These are phyloP conservation scores for Barnettozyma siamensis DNA, from an alignment of 805 yeast species.

Conservation along the genomic window DNA sequence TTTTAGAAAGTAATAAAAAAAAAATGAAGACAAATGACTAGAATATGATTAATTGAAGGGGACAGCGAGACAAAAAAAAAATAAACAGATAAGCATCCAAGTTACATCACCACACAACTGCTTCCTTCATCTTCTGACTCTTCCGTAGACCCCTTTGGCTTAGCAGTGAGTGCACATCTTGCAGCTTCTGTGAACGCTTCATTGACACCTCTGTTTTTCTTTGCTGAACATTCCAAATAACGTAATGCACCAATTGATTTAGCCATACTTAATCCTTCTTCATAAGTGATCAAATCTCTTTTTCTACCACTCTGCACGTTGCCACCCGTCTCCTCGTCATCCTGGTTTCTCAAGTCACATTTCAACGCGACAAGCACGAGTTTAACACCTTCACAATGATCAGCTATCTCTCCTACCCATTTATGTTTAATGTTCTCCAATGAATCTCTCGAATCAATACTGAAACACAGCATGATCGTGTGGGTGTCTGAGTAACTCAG, in stretches of 20 bases:
- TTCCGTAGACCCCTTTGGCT: conserved; percentile 65
- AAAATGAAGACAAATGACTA: neutral
- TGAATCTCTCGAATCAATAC: conserved; percentile 92
- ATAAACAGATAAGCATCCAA: too few relatives aligned
- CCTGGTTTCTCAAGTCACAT: conserved; percentile 81
- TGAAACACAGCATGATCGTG: conserved; percentile 92
- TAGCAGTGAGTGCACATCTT: conserved; percentile 88
- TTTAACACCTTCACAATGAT: conserved; percentile 95
- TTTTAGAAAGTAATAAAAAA: too few relatives aligned
- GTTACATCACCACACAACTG: conserved; percentile 39
- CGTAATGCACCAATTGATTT: conserved; percentile 90
- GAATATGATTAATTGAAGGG: neutral
- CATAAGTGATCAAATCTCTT: conserved; percentile 65
- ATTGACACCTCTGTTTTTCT: conserved; percentile 95
- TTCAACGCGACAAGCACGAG: conserved; percentile 89
- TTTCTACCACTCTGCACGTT: conserved; percentile 27
- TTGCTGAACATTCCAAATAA: conserved; percentile 95
- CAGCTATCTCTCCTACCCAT: conserved; percentile 97
- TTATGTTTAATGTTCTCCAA: conserved; percentile 90
- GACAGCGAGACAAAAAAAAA: neutral
- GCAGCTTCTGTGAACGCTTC: conserved; percentile 99
- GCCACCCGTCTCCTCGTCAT: conserved; percentile 40
- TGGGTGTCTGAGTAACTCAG: conserved; percentile 93
- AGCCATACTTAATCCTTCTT: conserved; percentile 91
- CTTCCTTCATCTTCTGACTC: conserved; percentile 31